These are phyloP conservation scores for Penicillium sp. DNA, from an alignment of 2,329 filamentous ascomycete species.

Conservation along the genomic window DNA sequence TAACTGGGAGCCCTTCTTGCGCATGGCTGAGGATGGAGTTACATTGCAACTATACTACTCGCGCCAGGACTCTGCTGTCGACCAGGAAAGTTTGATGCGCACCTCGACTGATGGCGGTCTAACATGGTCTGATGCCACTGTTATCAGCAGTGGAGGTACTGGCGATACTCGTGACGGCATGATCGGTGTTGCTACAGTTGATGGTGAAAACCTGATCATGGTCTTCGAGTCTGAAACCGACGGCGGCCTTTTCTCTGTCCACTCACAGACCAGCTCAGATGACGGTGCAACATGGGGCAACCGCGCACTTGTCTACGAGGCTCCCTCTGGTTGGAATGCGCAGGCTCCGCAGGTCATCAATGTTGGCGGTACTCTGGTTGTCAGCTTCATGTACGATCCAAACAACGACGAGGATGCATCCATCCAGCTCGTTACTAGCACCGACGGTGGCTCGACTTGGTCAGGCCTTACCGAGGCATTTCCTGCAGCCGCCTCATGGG, in stretches of 20 bases:
- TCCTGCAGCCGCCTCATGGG: neutral
- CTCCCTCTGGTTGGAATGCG: neutral
- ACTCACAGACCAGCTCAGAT: constrained; percentile 5
- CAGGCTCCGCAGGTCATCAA: constrained; percentile 7
- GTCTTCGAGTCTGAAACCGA: constrained; percentile 1
- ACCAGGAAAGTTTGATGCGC: constrained; percentile 4
- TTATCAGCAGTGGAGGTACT: neutral
- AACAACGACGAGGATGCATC: neutral
- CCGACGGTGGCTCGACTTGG: constrained; percentile 2
- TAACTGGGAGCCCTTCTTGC: constrained; percentile 9
- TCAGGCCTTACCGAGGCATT: neutral
- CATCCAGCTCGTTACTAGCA: neutral
- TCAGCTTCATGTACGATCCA: constrained; percentile 2
- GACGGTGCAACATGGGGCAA: constrained; percentile 4
- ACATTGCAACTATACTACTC: constrained; percentile 6
- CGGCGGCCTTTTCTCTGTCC: neutral
- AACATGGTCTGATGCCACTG: neutral
- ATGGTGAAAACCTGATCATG: constrained; percentile 1
- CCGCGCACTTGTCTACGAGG: neutral
- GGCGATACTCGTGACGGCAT: constrained; percentile 2
- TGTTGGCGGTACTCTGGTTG: constrained; percentile 8
- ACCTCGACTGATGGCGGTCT: neutral
- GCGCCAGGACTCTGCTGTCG: neutral
- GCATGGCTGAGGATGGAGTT: neutral
- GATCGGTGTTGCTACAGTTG: neutral